Evolutionary conservation across 2,329 filamentous ascomycete species (phyloP), one percentile per base, ranked within the genome.

Genomic region (Aspergillus ochraceus): DNA sequence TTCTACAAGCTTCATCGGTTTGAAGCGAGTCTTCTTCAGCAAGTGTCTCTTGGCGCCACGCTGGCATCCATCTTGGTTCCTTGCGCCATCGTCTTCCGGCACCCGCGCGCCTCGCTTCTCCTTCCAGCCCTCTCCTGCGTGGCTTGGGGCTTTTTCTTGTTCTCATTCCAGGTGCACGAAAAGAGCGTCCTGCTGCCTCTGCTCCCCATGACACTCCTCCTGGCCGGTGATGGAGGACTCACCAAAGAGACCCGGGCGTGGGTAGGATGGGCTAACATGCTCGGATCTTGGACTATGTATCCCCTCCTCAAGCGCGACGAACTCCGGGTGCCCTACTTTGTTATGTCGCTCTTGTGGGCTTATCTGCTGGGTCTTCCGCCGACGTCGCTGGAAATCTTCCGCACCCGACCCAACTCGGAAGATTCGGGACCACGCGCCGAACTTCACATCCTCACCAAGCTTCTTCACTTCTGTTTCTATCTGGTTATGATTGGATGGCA

Each of bases 81-180:
- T 0, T 97, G 92, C 70, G 67, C 89, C 4, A 83, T 97, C 53
- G 83, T 98, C 29, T 90, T 97, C 72, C 73, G 92, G 57, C 88
- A 88, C 53, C 95, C 95, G 0, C 85, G 86, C 52, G 93, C 89
- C 68, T 85, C 88, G 47, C 82, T 95, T 4, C 78, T 98, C 14
- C 92, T 92, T 1, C 84, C 91, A 39, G 91, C 91, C 0, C 86
- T 98, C 59, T 89, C 93, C 1, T 84, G 90, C 1, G 92, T 91
- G 0, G 90, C 93, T 2, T 99, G 95, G 95, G 94, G 90, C 0
- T 99, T 99, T 81, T 99, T 98, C 75, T 82, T 99, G 17, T 98
- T 96, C 79, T 96, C 92, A 69, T 99, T 96, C 74, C 95, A 99
- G 73, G 96, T 99, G 0, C 95, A 99, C 70, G 95, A 99, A 79